phyloP scores from a whole-genome alignment of 805 yeast species.

The Lipomyces starkeyi region DNA sequence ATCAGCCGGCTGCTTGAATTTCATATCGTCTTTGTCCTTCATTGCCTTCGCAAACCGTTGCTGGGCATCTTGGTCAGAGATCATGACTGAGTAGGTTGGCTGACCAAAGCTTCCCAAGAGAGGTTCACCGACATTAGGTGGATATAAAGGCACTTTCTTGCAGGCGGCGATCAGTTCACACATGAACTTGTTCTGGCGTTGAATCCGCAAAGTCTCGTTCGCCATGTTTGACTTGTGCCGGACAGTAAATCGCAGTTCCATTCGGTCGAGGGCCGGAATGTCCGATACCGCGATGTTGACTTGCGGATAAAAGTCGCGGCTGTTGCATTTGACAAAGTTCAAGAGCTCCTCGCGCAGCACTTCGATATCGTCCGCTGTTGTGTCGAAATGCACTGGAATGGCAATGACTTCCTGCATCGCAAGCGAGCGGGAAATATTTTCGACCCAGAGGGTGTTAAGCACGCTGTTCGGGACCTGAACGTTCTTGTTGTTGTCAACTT shows the following conservation, averaged over 20 bases:
- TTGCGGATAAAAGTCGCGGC: constrained; percentile 47
- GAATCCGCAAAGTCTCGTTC: constrained; percentile 40
- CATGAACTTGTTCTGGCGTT: constrained; percentile 31
- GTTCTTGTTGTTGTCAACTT: constrained; percentile 41
- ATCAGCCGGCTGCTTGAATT: not conserved
- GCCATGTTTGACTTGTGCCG: constrained; percentile 45
- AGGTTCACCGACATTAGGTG: constrained; percentile 30
- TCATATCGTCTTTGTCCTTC: constrained; percentile 6
- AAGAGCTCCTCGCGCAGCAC: constrained; percentile 42
- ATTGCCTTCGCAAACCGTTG: not conserved
- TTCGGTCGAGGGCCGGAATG: constrained; percentile 46
- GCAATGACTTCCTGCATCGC: constrained; percentile 23
- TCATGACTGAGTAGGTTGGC: constrained; percentile 10
- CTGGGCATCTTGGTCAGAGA: constrained; percentile 10
- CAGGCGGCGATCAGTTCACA: constrained; percentile 20
- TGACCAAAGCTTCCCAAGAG: constrained; percentile 26
- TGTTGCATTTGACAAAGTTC: constrained; percentile 45
- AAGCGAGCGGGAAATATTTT: constrained; percentile 48
- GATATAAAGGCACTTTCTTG: constrained; percentile 18
- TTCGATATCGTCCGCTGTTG: constrained; percentile 46
- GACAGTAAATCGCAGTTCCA: constrained; percentile 43
- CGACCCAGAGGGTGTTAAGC: constrained; percentile 48
- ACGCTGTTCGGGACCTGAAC: constrained; percentile 49
- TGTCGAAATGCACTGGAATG: constrained; percentile 41
- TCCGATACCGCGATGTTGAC: constrained; percentile 46